Percentiles rank a stretch among this genome's conserved stretches.
phyloP scores from a whole-genome alignment of 2,329 filamentous ascomycete genomes.

The Orbilia oligospora region DNA sequence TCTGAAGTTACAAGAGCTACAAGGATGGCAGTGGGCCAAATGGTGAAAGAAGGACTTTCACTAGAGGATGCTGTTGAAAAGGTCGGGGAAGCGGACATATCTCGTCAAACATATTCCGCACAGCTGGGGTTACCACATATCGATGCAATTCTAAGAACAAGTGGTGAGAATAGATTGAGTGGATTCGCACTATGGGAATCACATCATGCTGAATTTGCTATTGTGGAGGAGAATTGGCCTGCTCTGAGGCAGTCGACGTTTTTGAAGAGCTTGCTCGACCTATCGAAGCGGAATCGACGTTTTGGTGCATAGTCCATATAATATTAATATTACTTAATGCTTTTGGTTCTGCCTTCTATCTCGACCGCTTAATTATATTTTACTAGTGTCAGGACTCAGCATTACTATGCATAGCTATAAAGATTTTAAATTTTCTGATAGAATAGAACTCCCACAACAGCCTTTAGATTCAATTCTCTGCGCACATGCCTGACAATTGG shows the following conservation, averaged over 20 bases:
- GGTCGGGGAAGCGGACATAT: conserved; percentile 44
- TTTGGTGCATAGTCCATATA: conserved; percentile 47
- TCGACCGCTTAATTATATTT: too few relatives aligned
- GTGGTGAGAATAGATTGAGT: conserved; percentile 51
- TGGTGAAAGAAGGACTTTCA: conserved; percentile 38
- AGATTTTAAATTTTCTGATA: too few relatives aligned
- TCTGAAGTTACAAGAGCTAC: conserved; percentile 53
- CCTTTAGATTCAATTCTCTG: too few relatives aligned
- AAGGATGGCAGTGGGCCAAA: conserved; percentile 40
- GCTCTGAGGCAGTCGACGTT: conserved; percentile 48
- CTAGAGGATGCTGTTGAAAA: conserved; percentile 41
- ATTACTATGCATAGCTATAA: too few relatives aligned
- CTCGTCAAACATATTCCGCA: conserved; percentile 48
- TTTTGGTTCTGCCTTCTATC: too few relatives aligned
- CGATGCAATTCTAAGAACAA: conserved; percentile 48
- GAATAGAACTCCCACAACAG: too few relatives aligned
- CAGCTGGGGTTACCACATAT: conserved; percentile 50
- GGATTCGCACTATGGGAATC: conserved; percentile 58
- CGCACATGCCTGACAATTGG: too few relatives aligned
- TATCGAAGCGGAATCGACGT: conserved; percentile 44
- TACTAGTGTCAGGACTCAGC: too few relatives aligned
- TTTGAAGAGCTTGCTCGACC: conserved; percentile 42
- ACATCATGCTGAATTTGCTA: conserved; percentile 51
- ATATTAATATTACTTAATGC: too few relatives aligned
- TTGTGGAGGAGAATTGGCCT: conserved; percentile 55